These are phyloP conservation scores for Podosphaera fusca DNA, from an alignment of 2,329 filamentous ascomycete genomes.

Conservation along the genomic window DNA sequence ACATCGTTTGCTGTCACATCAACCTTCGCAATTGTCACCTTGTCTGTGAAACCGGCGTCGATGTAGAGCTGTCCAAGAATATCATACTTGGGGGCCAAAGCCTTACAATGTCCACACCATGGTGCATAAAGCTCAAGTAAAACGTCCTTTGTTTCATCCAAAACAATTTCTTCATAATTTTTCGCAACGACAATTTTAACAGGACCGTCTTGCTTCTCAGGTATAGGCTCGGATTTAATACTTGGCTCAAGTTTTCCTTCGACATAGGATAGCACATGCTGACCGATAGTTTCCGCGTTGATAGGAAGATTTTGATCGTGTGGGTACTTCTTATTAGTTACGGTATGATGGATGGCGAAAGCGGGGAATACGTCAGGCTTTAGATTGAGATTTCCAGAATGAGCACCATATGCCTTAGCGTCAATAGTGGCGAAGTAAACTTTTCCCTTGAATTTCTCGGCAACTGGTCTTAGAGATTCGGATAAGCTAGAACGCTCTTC, in stretches of 20 bases:
- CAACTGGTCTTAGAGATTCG: conserved; percentile 59
- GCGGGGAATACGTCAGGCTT: conserved; percentile 87
- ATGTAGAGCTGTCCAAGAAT: conserved; percentile 62
- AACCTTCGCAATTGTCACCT: conserved; percentile 89
- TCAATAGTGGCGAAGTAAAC: conserved; percentile 98
- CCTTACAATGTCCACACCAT: conserved; percentile 99
- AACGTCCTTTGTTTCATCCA: conserved; percentile 90
- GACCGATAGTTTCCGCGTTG: conserved; percentile 39
- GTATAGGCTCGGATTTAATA: conserved; percentile 95
- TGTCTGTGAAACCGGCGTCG: conserved; percentile 52
- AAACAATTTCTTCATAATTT: conserved; percentile 76
- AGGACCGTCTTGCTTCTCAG: conserved; percentile 75
- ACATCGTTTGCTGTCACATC: conserved; percentile 93
- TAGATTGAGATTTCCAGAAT: conserved; percentile 92
- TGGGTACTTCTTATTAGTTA: conserved; percentile 94
- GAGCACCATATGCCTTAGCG: conserved; percentile 77
- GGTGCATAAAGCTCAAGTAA: conserved; percentile 96
- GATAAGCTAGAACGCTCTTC: conserved; percentile 72
- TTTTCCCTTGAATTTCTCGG: conserved; percentile 76
- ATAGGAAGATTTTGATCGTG: conserved; percentile 69
- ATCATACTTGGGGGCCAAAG: conserved; percentile 87
- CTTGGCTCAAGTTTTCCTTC: conserved; percentile 79
- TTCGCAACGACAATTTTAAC: conserved; percentile 80
- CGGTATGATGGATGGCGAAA: conserved; percentile 89
- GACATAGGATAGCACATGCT: conserved; percentile 69